Evolutionary conservation across 805 yeast species (phyloP).

Genomic region (Hanseniaspora lachancei): DNA sequence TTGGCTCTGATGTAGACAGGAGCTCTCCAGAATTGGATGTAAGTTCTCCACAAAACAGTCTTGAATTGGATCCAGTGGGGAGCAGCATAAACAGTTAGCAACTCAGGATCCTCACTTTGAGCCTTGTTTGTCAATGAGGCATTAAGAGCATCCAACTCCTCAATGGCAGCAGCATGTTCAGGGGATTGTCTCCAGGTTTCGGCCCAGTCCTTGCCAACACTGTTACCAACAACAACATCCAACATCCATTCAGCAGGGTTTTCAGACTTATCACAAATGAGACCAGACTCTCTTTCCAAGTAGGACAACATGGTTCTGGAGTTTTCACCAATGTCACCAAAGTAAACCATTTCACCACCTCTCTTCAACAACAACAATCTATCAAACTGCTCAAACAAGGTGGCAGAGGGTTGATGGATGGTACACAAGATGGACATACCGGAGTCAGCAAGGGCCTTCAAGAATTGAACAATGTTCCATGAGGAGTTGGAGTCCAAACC

Average conservation of each 20-base stretch:
- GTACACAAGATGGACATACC: constrained; percentile 70
- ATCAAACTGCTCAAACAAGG: constrained; percentile 54
- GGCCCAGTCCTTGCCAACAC: constrained; percentile 60
- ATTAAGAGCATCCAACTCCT: constrained; percentile 45
- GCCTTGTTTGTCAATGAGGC: constrained; percentile 27
- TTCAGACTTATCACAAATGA: constrained; percentile 44
- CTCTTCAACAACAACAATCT: constrained; percentile 51
- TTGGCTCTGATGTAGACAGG: constrained; percentile 49
- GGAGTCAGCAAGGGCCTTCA: constrained; percentile 53
- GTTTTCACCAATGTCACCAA: constrained; percentile 64
- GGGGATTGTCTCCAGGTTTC: constrained; percentile 45
- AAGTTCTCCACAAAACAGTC: constrained; percentile 39
- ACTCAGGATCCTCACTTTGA: constrained; percentile 27
- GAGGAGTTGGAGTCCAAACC: constrained; percentile 56
- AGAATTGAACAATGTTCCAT: constrained; percentile 56
- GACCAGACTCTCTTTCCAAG: constrained; percentile 63
- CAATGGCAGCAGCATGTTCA: constrained; percentile 38
- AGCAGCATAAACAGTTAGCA: constrained; percentile 37
- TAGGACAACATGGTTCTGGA: constrained; percentile 46
- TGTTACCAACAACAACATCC: constrained; percentile 27
- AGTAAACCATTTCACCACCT: constrained; percentile 72
- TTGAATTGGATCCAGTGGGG: constrained; percentile 30
- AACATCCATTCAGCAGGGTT: constrained; percentile 70
- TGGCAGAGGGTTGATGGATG: constrained; percentile 67
- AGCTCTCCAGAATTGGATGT: constrained; percentile 53